A percentile compares a stretch with the other conserved stretches of the same genome.
Conservation (phyloP, 2,329 filamentous ascomycete genomes). For the Trichoderma brevicompactum region DNA sequence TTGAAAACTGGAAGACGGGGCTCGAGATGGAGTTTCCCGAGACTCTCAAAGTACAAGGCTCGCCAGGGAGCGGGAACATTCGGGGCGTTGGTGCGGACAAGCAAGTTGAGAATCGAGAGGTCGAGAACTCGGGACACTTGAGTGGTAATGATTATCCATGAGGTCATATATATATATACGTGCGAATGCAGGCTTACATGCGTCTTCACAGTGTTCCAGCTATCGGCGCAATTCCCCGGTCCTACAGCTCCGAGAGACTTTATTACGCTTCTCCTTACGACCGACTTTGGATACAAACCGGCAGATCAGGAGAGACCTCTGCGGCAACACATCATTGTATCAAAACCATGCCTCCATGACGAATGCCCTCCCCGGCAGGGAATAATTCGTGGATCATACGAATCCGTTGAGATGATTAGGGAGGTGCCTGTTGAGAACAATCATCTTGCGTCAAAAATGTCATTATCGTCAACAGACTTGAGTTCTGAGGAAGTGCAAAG, state of each 20-base stretch:
- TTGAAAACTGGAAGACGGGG: conserved; percentile 76
- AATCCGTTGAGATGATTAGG: conserved; percentile 88
- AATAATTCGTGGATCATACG: conserved; percentile 83
- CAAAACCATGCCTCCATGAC: conserved; percentile 79
- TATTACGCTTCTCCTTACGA: conserved; percentile 76
- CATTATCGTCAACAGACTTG: conserved; percentile 42
- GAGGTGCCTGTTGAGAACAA: conserved; percentile 69
- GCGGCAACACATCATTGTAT: conserved; percentile 84
- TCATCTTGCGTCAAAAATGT: conserved; percentile 42
- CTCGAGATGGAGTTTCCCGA: conserved; percentile 80
- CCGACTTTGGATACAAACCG: conserved; percentile 52
- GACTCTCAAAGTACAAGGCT: conserved; percentile 71
- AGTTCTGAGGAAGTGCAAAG: conserved; percentile 37
- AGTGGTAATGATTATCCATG: conserved; percentile 53
- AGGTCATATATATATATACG: background rate
- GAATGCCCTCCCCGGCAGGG: conserved; percentile 71
- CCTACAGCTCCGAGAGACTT: conserved; percentile 90
- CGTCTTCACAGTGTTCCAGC: conserved; percentile 69
- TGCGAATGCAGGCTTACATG: background rate
- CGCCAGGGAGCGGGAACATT: conserved; percentile 74
- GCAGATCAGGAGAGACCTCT: conserved; percentile 43
- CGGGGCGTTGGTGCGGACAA: conserved; percentile 84
- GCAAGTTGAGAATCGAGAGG: conserved; percentile 65
- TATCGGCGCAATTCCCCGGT: conserved; percentile 87
- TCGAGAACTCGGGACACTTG: conserved; percentile 63